phyloP scores from a whole-genome alignment of 2,329 filamentous ascomycete species.

The Rhynchosporium agropyri region DNA sequence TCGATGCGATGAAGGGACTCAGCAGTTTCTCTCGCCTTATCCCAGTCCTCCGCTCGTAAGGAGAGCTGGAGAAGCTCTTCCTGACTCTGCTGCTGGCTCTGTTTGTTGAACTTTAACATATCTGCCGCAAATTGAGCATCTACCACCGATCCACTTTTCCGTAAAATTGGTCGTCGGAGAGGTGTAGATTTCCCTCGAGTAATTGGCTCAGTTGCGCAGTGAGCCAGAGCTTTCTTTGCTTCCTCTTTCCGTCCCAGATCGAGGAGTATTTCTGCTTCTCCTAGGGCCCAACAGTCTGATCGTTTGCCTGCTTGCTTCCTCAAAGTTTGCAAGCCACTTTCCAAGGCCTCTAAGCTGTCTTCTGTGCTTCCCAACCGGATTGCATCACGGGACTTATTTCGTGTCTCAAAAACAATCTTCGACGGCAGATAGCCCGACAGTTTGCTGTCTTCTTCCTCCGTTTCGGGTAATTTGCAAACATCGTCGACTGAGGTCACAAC shows the following conservation, averaged over 20 bases:
- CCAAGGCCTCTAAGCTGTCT: slow-evolving; percentile 10
- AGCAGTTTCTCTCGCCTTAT: slow-evolving; percentile 13
- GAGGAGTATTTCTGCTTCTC: slow-evolving; percentile 19
- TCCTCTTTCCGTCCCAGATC: slow-evolving; percentile 13
- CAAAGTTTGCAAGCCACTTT: slow-evolving; percentile 10
- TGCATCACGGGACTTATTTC: slow-evolving; percentile 14
- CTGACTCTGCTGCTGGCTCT: slow-evolving; percentile 12
- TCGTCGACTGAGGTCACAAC: slow-evolving; percentile 10
- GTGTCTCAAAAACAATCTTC: slow-evolving; percentile 15
- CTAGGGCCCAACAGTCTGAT: slow-evolving; percentile 11
- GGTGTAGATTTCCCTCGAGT: not conserved
- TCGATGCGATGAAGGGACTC: slow-evolving; percentile 14
- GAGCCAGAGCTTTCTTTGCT: slow-evolving; percentile 8
- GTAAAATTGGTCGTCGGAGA: not conserved
- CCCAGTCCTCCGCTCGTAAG: slow-evolving; percentile 13
- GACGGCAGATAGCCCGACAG: slow-evolving; percentile 7
- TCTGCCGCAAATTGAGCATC: slow-evolving; percentile 10
- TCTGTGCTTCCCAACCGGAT: slow-evolving; percentile 4
- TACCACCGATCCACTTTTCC: slow-evolving; percentile 8
- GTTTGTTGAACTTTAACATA: slow-evolving; percentile 16
- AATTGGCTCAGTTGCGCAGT: slow-evolving; percentile 4
- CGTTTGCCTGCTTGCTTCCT: slow-evolving; percentile 11
- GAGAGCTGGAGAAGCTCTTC: slow-evolving; percentile 14
- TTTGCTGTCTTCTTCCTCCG: slow-evolving; percentile 12
- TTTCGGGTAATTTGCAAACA: slow-evolving; percentile 4